Conservation (phyloP, 2,329 filamentous ascomycete genomes). For the Pyrenophora tritici-repentis region DNA sequence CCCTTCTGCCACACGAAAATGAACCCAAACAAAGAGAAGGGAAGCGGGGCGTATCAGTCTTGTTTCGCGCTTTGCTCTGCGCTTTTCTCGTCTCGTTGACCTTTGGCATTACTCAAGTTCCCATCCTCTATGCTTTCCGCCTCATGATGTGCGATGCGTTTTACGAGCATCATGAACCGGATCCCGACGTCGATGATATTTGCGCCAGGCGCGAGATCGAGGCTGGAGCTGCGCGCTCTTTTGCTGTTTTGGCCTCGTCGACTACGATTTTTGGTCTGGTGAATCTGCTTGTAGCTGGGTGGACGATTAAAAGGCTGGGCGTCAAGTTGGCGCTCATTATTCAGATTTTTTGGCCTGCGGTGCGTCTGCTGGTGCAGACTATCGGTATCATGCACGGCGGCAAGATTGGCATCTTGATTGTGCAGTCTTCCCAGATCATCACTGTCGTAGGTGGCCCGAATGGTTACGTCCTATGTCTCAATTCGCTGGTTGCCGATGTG, state of each 20-base stretch:
- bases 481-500: slow-evolving; percentile 70
- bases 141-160: slow-evolving; percentile 74
- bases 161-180: slow-evolving; percentile 61
- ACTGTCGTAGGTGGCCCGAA: slow-evolving; percentile 70
- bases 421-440: slow-evolving; percentile 70
- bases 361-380: slow-evolving; percentile 67
- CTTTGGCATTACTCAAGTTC: slow-evolving; percentile 58
- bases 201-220: slow-evolving; percentile 68
- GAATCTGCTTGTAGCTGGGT: slow-evolving; percentile 70
- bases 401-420: slow-evolving; percentile 67
- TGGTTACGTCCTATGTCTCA: slow-evolving; percentile 71
- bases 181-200: slow-evolving; percentile 54
- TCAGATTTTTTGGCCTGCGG: slow-evolving; percentile 67
- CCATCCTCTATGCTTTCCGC: slow-evolving; percentile 68
- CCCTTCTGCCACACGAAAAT: slow-evolving; percentile 16
- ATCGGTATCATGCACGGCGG: slow-evolving; percentile 67
- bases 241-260: slow-evolving; percentile 68
- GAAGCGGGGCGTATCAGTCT: slow-evolving; percentile 22
- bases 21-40: slow-evolving; percentile 17
- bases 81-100: slow-evolving; percentile 64
- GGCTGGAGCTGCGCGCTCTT: slow-evolving; percentile 65
- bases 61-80: slow-evolving; percentile 59
- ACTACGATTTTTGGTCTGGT: slow-evolving; percentile 70
- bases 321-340: slow-evolving; percentile 66
- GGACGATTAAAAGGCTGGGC: slow-evolving; percentile 69